Evolutionary conservation across 768 basidiomycete species (phyloP), one percentile per base, ranked within the genome.

Genomic region (Tephrocybe sp.): DNA sequence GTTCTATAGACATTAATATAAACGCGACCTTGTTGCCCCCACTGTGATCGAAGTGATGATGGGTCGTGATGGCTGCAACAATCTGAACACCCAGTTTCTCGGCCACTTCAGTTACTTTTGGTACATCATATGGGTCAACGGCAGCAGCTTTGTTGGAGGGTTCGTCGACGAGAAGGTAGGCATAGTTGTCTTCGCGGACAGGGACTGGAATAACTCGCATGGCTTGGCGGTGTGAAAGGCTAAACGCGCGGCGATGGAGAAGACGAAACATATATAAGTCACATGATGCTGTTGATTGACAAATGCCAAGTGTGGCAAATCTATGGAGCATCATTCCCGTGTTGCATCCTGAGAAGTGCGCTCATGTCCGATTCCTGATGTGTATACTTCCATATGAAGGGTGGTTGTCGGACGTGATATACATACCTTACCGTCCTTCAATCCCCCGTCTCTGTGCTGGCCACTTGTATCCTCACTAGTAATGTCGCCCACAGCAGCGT

Each of bases 21-120:
- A 48, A 30, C 30, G 58, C 24, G 50, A 91, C 90, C 72, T 83
- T 65, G 68, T 95, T 96, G 28, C 93, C 93, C 17, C 90, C 91
- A 57, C 85, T 86, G 66, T 94, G 93, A 71, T 98, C 95, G 56
- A 76, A 61, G 67, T 97, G 95, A 67, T 94, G 92, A 68, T 97
- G 96, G 2, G 96, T 98, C 11, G 93, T 97, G 58, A 98, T 76
- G 20, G 73, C 79, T 34, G 88, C 85, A 30, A 89, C 75, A 50
- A 94, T 77, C 40, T 78, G 65, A 21, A 92, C 86, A 4, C 73
- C 83, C 33, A 81, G 78, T 9, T 72, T 68, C 37, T 83, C 68
- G 2, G 90, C 93, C 1, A 79, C 82, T 0, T 74, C 79, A 30
- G 75, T 63, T 3, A 94, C 83, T 62, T 85, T 90, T 38, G 76